Base-by-base conservation (phyloP, 768 basidiomycete genomes). In the Lenzites betulinus region DNA sequence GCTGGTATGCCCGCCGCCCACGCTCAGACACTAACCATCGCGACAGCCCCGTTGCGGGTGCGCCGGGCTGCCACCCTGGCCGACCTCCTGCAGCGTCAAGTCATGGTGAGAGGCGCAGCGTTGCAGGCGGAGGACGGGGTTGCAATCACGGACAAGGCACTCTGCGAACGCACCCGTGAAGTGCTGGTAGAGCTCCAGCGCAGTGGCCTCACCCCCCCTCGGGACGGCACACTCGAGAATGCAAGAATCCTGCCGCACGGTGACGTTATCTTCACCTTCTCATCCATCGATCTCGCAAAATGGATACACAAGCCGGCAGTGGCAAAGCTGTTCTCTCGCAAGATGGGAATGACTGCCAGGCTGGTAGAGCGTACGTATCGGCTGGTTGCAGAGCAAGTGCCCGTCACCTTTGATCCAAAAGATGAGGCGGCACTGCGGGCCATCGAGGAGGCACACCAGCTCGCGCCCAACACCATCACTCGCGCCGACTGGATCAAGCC, bases 21-120 rank as follows among this genome's bases (percentile, higher is more conserved):
- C 18, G 18, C 43, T 44, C 22, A n/a, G 0, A 13, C 33, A 35
- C 33, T 59, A 20, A 52, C 58, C 2, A 7, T 59, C 15, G 51
- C 52, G 3, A 23, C 51, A 5, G 51, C 58, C 28, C 58, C 58
- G 13, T n/a, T 9, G 48, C 51, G 16, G 57, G 44, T 47, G 6
- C 44, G 25, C n/a, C 42, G 42, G 8, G 42, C 42, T 9, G 42
- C 42, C n/a, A 43, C n/a, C 11, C 42, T 43, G 20, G 44, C 28
- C 39, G 22, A 33, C 30, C 49, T 18, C 43, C 25, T 16, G n/a
- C 63, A 54, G 39, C 63, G 18, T 13, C 38, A n/a, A 16, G 44
- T 47, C 6, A 8, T 47, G 22, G 44, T 47, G 22, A 20, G 44
- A 3, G 44, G 23, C 16, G 44, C 44, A 23, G 7, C 23, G 7